Evolutionary conservation across 1,284 basidiomycete genomes (phyloP), one percentile per base, ranked within the genome.

Genomic region (Vanrija sp.): DNA sequence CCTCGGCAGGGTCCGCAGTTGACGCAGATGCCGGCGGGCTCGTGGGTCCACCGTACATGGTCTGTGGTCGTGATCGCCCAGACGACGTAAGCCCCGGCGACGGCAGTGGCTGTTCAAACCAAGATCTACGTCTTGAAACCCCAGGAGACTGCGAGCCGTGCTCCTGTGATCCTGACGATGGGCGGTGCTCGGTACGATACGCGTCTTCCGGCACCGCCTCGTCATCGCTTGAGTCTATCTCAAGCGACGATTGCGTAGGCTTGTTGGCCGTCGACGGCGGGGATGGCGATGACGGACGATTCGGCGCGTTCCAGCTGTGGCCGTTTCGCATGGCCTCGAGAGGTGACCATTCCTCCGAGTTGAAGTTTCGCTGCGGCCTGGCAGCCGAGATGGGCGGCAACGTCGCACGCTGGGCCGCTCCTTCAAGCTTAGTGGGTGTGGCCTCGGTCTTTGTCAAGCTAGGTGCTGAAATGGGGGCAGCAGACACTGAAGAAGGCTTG

Each of bases 151-250:
- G 51, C 43, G 46, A 38, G 46, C 50, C 45, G 43, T 21, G 47
- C 43, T 14, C 26, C 18, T 49, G 52, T 8, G 38, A 54, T 26
- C 34, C 29, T 25, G 54, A 46, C n/a, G 28, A 28, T 28, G 28
- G 28, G 28, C 47, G 42, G 44, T 51, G 46, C 7, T 49, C 40
- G 4, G 43, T 51, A 4, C 57, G 55, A 15, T 29, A 48, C 6
- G 52, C 55, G 21, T 54, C 57, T 54, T 74, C 73, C 8, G 69
- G 71, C 1, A 59, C 65, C 15, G 57, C 57, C 8, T 69, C 72
- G 15, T 72, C 70, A 47, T 73, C 69, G 43, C 68, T 73, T 7
- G 72, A 74, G 44, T 68, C 65, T 5, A 38, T 49, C 28, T 55
- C 52, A 7, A 47, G 46, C 25, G 46, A 14, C 40, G 40, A 42